A percentile compares a stretch with the other conserved stretches of the same genome.
phyloP scores from a whole-genome alignment of 2,329 filamentous ascomycete genomes.

The Hirsutella rhossiliensis region DNA sequence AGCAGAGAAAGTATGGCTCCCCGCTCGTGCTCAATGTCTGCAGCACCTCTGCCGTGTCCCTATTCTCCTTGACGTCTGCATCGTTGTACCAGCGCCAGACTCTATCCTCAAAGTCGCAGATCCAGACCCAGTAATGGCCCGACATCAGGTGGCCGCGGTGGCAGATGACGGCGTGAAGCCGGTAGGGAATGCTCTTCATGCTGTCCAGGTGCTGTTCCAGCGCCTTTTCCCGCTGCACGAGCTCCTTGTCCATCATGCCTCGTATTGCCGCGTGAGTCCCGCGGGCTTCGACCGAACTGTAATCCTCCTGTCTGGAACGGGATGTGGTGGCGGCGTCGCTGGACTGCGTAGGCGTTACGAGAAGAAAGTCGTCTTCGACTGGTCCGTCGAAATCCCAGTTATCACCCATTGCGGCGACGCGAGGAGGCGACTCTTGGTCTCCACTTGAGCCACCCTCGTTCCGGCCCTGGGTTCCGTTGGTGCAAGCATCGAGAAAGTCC shows the following conservation, averaged over 20 bases:
- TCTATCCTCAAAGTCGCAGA: constrained; percentile 71
- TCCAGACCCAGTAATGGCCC: constrained; percentile 96
- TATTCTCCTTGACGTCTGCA: constrained; percentile 58
- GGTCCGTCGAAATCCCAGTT: constrained; percentile 26
- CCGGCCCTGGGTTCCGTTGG: constrained; percentile 11
- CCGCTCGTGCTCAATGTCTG: constrained; percentile 53
- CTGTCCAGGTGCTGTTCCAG: constrained; percentile 26
- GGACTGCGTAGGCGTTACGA: constrained; percentile 11
- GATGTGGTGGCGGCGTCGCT: neutral
- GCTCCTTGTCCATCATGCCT: constrained; percentile 34
- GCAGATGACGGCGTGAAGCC: constrained; percentile 84
- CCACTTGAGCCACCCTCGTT: neutral
- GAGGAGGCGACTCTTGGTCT: constrained; percentile 1
- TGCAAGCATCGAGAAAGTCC: constrained; percentile 15
- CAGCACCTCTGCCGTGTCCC: constrained; percentile 57
- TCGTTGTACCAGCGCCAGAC: constrained; percentile 96
- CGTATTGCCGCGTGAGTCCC: constrained; percentile 16
- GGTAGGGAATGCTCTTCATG: constrained; percentile 58
- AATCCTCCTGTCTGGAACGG: constrained; percentile 1
- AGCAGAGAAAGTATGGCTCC: constrained; percentile 75
- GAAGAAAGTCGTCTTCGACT: constrained; percentile 22
- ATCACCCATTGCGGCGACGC: constrained; percentile 10
- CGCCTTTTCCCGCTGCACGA: constrained; percentile 14
- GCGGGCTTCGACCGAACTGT: constrained; percentile 8
- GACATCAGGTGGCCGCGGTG: constrained; percentile 63